Conservation (phyloP, 805 yeast genomes). For the Schwanniomyces sp. region DNA sequence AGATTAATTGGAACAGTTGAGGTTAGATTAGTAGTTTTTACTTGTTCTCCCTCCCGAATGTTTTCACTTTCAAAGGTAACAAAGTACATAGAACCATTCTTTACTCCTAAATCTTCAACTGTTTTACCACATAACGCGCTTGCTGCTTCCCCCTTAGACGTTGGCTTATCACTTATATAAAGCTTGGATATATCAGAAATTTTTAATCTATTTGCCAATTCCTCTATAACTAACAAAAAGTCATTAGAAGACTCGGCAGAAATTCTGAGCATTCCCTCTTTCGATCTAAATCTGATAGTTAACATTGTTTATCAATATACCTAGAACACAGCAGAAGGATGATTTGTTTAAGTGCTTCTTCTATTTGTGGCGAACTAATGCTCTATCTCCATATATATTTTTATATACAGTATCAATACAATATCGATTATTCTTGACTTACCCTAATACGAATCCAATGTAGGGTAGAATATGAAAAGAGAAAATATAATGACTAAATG, state of each 20-base stretch:
- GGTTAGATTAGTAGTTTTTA: neutral
- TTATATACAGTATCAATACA: too few species aligned
- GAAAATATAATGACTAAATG: too few species aligned
- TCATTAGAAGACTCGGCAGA: conserved; percentile 44
- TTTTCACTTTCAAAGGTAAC: conserved; percentile 29
- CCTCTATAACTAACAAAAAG: conserved; percentile 46
- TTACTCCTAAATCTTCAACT: conserved; percentile 46
- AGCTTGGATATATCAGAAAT: conserved; percentile 21
- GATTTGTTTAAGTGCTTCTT: too few species aligned
- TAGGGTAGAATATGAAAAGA: too few species aligned
- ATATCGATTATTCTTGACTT: too few species aligned
- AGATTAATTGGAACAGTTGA: neutral
- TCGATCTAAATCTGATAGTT: conserved; percentile 73
- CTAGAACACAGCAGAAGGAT: neutral
- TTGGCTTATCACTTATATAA: conserved; percentile 46
- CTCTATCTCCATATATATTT: too few species aligned
- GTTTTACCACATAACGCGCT: conserved; percentile 33
- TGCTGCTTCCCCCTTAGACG: conserved; percentile 42
- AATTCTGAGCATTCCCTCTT: conserved; percentile 79
- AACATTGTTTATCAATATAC: conserved; percentile 6
- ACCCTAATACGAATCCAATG: too few species aligned
- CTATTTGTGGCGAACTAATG: too few species aligned
- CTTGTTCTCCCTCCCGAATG: neutral
- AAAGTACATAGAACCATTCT: conserved; percentile 61
- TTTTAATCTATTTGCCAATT: conserved; percentile 28